Evolutionary conservation across 1,284 basidiomycete species (phyloP).

Genomic region (Peniophora sp.): DNA sequence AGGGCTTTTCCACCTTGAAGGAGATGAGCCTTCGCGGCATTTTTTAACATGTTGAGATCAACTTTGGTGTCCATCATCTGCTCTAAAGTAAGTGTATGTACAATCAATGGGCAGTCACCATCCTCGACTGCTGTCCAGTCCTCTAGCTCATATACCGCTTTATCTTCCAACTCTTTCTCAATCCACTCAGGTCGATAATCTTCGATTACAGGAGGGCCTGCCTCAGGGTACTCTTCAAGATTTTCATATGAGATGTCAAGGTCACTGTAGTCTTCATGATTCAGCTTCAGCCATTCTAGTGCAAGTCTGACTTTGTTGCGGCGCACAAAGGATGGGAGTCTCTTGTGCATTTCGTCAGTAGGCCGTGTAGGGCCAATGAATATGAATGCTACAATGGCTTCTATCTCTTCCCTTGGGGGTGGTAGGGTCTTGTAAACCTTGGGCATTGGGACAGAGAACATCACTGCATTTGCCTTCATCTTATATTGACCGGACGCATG

Average conservation of each 20-base stretch:
- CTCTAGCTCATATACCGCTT: constrained; percentile 18
- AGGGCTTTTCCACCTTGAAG: constrained; percentile 5
- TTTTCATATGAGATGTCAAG: constrained; percentile 26
- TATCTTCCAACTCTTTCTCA: constrained; percentile 15
- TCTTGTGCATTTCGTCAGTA: constrained; percentile 22
- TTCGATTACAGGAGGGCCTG: constrained; percentile 21
- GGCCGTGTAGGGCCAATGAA: constrained; percentile 25
- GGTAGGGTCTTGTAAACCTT: constrained; percentile 26
- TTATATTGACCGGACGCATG: constrained; percentile 18
- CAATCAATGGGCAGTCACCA: constrained; percentile 27
- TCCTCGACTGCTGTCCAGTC: constrained; percentile 21
- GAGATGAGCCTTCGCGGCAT: too few species aligned
- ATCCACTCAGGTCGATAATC: constrained; percentile 14
- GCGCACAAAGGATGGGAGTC: constrained; percentile 27
- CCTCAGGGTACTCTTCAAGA: constrained; percentile 22
- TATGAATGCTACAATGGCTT: constrained; percentile 27
- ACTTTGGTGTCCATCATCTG: too few species aligned
- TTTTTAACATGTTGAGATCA: too few species aligned
- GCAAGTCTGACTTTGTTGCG: constrained; percentile 20
- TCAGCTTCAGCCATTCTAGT: constrained; percentile 29
- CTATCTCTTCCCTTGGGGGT: constrained; percentile 24
- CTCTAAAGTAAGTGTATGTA: constrained; percentile 22
- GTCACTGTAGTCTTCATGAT: constrained; percentile 29
- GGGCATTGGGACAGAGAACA: constrained; percentile 23
- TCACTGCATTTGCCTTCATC: constrained; percentile 28